phyloP scores from a whole-genome alignment of 768 basidiomycete species.

The button mushroom (Agaricus bisporus) region DNA sequence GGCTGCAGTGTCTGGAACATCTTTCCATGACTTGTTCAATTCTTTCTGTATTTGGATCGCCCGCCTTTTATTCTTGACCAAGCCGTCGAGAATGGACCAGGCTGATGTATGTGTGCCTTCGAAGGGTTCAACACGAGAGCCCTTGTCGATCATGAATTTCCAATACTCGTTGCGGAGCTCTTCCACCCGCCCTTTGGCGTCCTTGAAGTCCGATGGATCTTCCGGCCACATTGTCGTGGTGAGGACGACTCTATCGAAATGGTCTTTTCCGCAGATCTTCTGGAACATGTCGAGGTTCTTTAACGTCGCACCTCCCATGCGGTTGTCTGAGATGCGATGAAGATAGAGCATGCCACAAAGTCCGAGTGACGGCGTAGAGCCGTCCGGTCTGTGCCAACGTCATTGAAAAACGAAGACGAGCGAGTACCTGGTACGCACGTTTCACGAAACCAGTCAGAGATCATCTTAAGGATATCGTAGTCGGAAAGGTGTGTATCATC shows the following conservation, averaged over 20 bases:
- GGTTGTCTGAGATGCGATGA: slow-evolving; percentile 17
- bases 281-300: slow-evolving; percentile 24
- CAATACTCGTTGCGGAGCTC: slow-evolving; percentile 1
- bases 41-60: slow-evolving; percentile 48
- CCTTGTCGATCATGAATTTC: slow-evolving; percentile 1
- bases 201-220: slow-evolving; percentile 8
- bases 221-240: slow-evolving; percentile 28
- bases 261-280: slow-evolving; percentile 17
- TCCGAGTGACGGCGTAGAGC: slow-evolving; percentile 12
- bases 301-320: slow-evolving; percentile 21
- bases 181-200: not conserved
- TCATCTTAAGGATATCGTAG: slow-evolving; percentile 18
- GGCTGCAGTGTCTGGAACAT: slow-evolving; percentile 47
- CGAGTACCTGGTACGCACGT: slow-evolving; percentile 14
- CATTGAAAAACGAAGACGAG: not conserved
- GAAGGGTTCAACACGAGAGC: not conserved
- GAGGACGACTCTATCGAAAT: slow-evolving; percentile 20
- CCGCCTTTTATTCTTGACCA: slow-evolving; percentile 20
- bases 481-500: slow-evolving; percentile 19
- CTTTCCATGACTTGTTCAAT: slow-evolving; percentile 35
- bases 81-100: not conserved
- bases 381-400: slow-evolving; percentile 13
- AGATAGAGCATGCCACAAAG: slow-evolving; percentile 22
- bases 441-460: slow-evolving; percentile 20
- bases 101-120: not conserved